Conservation (phyloP, 495 filamentous ascomycete species). For the Aspergillus hancockii region DNA sequence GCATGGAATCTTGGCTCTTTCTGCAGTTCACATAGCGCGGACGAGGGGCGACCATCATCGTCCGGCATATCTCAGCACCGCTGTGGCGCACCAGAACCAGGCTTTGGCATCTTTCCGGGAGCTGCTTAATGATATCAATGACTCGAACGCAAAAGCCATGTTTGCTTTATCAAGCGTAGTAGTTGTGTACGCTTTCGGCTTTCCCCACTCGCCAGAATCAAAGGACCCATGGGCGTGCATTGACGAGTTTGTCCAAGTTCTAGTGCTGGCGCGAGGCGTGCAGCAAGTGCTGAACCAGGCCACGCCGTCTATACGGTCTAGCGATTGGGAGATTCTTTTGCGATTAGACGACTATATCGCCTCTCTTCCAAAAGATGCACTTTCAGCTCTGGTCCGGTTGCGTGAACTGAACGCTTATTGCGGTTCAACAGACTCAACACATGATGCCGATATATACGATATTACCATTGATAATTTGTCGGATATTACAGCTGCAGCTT, state of each 20-base stretch:
- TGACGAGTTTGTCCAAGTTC: conserved; percentile 45
- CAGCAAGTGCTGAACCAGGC: conserved; percentile 42
- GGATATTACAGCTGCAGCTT: conserved; percentile 31
- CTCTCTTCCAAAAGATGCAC: conserved; percentile 23
- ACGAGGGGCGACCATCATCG: conserved; percentile 27
- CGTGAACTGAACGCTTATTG: conserved; percentile 32
- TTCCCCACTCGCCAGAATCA: conserved; percentile 39
- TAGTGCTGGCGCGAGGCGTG: conserved; percentile 46
- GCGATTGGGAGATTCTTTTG: conserved; percentile 32
- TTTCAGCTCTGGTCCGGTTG: conserved; percentile 23
- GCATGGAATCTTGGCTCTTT: conserved; percentile 53
- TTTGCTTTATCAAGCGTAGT: conserved; percentile 52
- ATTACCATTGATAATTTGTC: conserved; percentile 35
- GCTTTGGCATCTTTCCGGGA: conserved; percentile 48
- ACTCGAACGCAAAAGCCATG: conserved; percentile 49
- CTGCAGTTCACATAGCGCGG: conserved; percentile 48
- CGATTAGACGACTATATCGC: conserved; percentile 28
- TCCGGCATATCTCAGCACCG: conserved; percentile 36
- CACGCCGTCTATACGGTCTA: conserved; percentile 27
- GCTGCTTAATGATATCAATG: conserved; percentile 40
- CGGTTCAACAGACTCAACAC: conserved; percentile 27
- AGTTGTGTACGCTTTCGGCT: conserved; percentile 52
- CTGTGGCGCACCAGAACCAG: conserved; percentile 49
- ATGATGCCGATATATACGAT: conserved; percentile 37
- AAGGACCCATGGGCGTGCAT: conserved; percentile 38